A percentile compares a stretch with the other conserved stretches of the same genome.
Conservation (phyloP, 2,329 filamentous ascomycete genomes). For the Microdochium trichocladiopsis region DNA sequence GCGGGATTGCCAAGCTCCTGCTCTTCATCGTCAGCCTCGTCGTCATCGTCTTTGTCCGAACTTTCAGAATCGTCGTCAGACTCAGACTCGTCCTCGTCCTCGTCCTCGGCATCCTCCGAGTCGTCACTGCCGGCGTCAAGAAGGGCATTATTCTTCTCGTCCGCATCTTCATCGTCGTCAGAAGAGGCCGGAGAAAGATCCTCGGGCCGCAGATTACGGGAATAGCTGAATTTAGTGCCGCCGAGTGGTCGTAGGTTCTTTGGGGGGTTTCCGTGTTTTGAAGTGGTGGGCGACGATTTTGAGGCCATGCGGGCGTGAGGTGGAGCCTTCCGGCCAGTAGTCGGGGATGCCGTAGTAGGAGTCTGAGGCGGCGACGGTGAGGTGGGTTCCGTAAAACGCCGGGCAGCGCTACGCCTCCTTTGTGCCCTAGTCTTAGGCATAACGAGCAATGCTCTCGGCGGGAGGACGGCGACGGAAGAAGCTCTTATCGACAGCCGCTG, state of each 20-base stretch:
- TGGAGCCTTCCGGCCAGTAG: conserved; percentile 13
- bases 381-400: conserved; percentile 22
- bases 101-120: background rate
- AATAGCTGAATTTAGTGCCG: conserved; percentile 20
- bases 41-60: conserved; percentile 1
- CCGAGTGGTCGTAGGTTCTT: conserved; percentile 23
- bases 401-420: conserved; percentile 3
- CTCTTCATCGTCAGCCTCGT: background rate
- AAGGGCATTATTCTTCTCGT: background rate
- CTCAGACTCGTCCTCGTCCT: conserved; percentile 7
- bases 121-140: background rate
- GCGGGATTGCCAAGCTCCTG: background rate
- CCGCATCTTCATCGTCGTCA: background rate
- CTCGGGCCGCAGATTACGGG: conserved; percentile 16
- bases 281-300: conserved; percentile 12
- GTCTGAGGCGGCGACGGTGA: conserved; percentile 35
- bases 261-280: conserved; percentile 15
- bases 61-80: conserved; percentile 8
- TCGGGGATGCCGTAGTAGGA: conserved; percentile 25
- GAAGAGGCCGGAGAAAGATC: conserved; percentile 23
- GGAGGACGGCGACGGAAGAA: background rate
- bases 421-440: background rate
- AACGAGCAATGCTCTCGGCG: background rate
- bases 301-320: conserved; percentile 9
- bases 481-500: conserved; percentile 18